Evolutionary conservation across 1,284 basidiomycete genomes (phyloP).

Genomic region (Ustilago crameri): DNA sequence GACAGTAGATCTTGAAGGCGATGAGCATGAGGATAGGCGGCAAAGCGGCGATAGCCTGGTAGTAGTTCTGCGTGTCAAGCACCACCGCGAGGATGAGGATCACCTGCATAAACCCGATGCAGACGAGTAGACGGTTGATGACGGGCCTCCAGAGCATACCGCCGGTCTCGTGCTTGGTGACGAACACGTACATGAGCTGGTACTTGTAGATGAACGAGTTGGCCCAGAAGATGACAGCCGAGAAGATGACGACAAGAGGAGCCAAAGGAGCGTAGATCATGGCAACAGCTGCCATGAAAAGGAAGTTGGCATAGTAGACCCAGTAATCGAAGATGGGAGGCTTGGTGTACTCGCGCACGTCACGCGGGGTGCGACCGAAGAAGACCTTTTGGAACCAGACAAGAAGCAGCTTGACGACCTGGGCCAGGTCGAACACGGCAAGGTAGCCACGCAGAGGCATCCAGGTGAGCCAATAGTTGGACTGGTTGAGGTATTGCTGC

Average conservation of each 20-base stretch:
- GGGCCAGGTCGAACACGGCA: constrained; percentile 92
- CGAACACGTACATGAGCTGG: constrained; percentile 67
- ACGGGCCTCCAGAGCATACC: constrained; percentile 65
- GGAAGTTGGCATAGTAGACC: constrained; percentile 76
- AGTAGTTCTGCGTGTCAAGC: constrained; percentile 50
- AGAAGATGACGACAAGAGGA: constrained; percentile 60
- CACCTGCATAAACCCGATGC: constrained; percentile 66
- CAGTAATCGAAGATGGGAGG: constrained; percentile 92
- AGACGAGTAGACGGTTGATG: constrained; percentile 64
- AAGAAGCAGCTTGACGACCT: constrained; percentile 88
- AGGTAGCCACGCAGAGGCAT: constrained; percentile 85
- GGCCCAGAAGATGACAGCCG: constrained; percentile 57
- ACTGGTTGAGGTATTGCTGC: constrained; percentile 60
- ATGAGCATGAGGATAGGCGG: constrained; percentile 63
- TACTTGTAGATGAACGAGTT: constrained; percentile 66
- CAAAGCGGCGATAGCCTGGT: constrained; percentile 56
- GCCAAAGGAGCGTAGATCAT: constrained; percentile 64
- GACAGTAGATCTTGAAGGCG: constrained; percentile 63
- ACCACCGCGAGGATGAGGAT: constrained; percentile 60
- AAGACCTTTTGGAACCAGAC: constrained; percentile 82
- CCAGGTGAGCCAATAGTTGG: constrained; percentile 68
- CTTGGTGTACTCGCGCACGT: constrained; percentile 94
- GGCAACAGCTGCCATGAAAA: constrained; percentile 63
- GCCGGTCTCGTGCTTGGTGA: constrained; percentile 67
- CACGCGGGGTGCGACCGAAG: constrained; percentile 94